Conservation (phyloP, 805 yeast genomes). For the Wickerhamomyces chambardii region DNA sequence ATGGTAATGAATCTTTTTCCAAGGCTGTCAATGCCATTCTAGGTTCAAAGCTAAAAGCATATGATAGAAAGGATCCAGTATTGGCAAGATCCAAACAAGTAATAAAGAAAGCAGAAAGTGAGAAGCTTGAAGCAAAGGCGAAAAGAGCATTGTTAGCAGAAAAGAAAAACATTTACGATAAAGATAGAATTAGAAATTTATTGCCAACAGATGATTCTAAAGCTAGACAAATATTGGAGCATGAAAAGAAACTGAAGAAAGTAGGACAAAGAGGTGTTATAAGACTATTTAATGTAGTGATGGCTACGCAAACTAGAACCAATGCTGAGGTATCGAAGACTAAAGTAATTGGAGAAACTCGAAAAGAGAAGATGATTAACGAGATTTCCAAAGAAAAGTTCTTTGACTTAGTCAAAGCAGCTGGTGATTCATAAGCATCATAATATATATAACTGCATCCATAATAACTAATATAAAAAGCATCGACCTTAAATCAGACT, state of each 20-base stretch:
- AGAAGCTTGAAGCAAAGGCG: slow-evolving; percentile 80
- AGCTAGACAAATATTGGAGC: slow-evolving; percentile 51
- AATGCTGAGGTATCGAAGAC: slow-evolving; percentile 38
- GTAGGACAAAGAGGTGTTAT: slow-evolving; percentile 87
- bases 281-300: slow-evolving; percentile 72
- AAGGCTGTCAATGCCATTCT: slow-evolving; percentile 77
- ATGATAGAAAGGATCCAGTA: slow-evolving; percentile 84
- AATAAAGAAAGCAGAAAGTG: slow-evolving; percentile 65
- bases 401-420: slow-evolving; percentile 78
- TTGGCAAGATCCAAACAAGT: slow-evolving; percentile 74
- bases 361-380: slow-evolving; percentile 52
- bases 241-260: slow-evolving; percentile 63
- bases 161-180: slow-evolving; percentile 56
- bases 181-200: slow-evolving; percentile 58
- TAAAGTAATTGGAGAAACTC: slow-evolving; percentile 29
- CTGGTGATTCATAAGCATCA: slow-evolving; percentile 33
- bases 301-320: slow-evolving; percentile 66
- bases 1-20: slow-evolving; percentile 74
- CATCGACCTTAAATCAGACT: no score
- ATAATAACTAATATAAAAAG: no score
- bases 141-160: slow-evolving; percentile 61
- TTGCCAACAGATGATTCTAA: slow-evolving; percentile 55
- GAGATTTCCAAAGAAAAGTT: slow-evolving; percentile 87
- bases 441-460: no score
- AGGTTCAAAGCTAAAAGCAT: slow-evolving; percentile 80